Evolutionary conservation across 2,329 filamentous ascomycete genomes (phyloP).

Genomic region (Xylariaceae sp.): DNA sequence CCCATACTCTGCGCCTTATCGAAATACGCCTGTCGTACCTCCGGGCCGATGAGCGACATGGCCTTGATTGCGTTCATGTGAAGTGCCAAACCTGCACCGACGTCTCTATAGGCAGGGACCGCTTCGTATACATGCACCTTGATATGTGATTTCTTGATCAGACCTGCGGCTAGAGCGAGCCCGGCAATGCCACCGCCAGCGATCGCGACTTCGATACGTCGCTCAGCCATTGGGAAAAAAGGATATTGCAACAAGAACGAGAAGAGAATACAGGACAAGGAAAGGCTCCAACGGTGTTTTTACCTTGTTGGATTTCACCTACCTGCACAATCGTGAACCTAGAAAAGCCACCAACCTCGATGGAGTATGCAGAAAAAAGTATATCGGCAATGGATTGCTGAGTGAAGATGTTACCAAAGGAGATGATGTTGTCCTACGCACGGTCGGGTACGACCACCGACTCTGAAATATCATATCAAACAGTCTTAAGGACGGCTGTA

Average conservation of each 20-base stretch:
- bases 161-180: slow-evolving; percentile 40
- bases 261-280: not conserved
- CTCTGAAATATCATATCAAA: not conserved
- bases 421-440: not conserved
- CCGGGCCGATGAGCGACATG: slow-evolving; percentile 39
- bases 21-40: slow-evolving; percentile 38
- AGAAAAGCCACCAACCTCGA: slow-evolving; percentile 2
- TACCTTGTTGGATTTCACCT: slow-evolving; percentile 2
- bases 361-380: not conserved
- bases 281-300: not conserved
- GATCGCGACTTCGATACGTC: slow-evolving; percentile 31
- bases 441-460: not conserved
- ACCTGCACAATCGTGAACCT: slow-evolving; percentile 11
- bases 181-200: slow-evolving; percentile 41
- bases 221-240: slow-evolving; percentile 9
- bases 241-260: not conserved
- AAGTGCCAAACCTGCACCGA: slow-evolving; percentile 44
- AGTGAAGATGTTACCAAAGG: not conserved
- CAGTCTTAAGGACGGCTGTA: not conserved
- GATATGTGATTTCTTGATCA: slow-evolving; percentile 39
- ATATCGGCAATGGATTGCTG: not conserved
- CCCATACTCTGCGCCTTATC: slow-evolving; percentile 36
- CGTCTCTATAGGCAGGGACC: slow-evolving; percentile 36
- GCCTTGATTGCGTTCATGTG: slow-evolving; percentile 42
- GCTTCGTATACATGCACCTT: slow-evolving; percentile 43